Evolutionary conservation across 2,329 filamentous ascomycete genomes (phyloP), one percentile per base, ranked within the genome.

Genomic region (Colletotrichum orbiculare): DNA sequence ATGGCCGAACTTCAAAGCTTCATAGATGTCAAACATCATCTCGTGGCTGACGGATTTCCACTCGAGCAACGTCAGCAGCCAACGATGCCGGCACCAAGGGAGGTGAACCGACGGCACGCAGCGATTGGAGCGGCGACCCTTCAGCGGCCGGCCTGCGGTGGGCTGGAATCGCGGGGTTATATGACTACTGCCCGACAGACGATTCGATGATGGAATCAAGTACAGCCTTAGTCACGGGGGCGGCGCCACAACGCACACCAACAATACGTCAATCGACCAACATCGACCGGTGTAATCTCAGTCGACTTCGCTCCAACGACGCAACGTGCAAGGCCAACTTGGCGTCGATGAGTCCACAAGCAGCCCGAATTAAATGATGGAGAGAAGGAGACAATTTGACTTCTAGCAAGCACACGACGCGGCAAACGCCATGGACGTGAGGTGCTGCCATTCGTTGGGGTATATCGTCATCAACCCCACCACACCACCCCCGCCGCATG

Each of bases 401-500:
- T 25, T 25, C 4, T 5, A 25, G 25, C 25, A 25, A 25, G 25
- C 50, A 54, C 45, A 49, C 45, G 33, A 60, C 50, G 42, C 45
- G 35, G 42, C 62, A 62, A 34, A 59, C 48, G 54, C 55, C 39
- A 25, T 6, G 33, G 12, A n/a, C 17, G 25, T 25, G 39, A 53
- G 13, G 47, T 42, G 48, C 45, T 63, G 13, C 42, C 15, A 64
- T 66, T 67, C 60, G 60, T 35, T 33, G 13, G 48, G n/a, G 17
- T 37, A 6, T 12, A 15, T 13, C 25, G 15, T 52, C 25, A 6
- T 34, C 34, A 39, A 45, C 64, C 60, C 64, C 64, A 54, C 64
- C 54, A 59, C 64, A 53, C 64, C 64, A 49, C 60, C 64, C 60
- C 64, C 64, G 54, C 64, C 15, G 60, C 45, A 57, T 57, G 56